phyloP scores from a whole-genome alignment of 1,139 yeast species.

The Taiozyma sp. region DNA sequence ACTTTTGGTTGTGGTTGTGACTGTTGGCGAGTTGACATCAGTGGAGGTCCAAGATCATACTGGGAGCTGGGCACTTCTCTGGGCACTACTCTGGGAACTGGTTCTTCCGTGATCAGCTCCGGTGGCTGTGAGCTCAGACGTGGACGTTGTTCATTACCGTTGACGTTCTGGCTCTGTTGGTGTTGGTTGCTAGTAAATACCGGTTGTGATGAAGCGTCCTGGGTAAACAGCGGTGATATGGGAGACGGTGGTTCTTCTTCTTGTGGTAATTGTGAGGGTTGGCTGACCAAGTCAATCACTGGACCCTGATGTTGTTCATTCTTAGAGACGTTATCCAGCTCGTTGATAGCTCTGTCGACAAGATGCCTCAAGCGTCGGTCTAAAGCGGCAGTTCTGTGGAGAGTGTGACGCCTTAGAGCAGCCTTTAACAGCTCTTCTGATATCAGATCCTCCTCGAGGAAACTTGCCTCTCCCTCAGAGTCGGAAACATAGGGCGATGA shows the following conservation, averaged over 20 bases:
- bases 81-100: too few species aligned
- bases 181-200: neutral
- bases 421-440: neutral
- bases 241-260: neutral
- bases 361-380: neutral
- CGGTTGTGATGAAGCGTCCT: neutral
- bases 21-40: neutral
- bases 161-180: neutral
- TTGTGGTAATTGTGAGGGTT: neutral
- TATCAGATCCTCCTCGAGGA: slow-evolving; percentile 2
- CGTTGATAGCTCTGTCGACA: neutral
- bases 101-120: neutral
- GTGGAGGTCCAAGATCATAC: neutral
- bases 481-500: slow-evolving; percentile 9
- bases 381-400: neutral
- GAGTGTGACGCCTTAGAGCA: slow-evolving; percentile 1
- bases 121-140: neutral
- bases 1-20: neutral
- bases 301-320: neutral
- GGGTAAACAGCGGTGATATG: neutral
- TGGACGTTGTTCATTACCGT: neutral
- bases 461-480: slow-evolving; percentile 15
- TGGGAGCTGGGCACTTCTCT: neutral
- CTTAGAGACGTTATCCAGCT: neutral
- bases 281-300: neutral